Conservation (phyloP, 202 grass and related monocot species). For the Carex arenaria region DNA sequence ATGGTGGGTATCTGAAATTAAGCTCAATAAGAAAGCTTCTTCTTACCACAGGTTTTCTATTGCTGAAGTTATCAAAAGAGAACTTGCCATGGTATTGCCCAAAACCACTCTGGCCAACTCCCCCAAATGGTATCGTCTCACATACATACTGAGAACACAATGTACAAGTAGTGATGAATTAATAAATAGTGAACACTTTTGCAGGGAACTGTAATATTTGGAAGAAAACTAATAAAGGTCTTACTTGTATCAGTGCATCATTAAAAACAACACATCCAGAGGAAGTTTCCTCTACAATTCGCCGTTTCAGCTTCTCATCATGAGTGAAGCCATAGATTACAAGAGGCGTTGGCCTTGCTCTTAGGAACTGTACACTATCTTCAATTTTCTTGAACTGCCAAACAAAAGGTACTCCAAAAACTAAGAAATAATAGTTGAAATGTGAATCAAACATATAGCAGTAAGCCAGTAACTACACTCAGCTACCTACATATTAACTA, state of each 20-base stretch:
- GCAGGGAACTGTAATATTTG: background rate
- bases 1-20: constrained; percentile 70
- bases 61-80: constrained; percentile 91
- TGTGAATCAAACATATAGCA: background rate
- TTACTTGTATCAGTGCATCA: constrained; percentile 70
- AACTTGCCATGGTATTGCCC: constrained; percentile 90
- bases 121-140: constrained; percentile 75
- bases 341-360: constrained; percentile 57
- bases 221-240: background rate
- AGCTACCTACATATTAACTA: background rate
- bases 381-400: constrained; percentile 77
- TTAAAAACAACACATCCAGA: constrained; percentile 77
- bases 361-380: constrained; percentile 67
- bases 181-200: background rate
- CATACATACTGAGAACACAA: constrained; percentile 37
- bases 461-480: background rate
- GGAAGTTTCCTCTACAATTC: constrained; percentile 68
- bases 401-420: background rate
- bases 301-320: constrained; percentile 32
- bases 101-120: constrained; percentile 77
- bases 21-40: constrained; percentile 59
- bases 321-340: constrained; percentile 79
- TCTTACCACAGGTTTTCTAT: constrained; percentile 61
- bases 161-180: background rate
- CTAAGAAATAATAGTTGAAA: background rate